Evolutionary conservation across 306 rosid species (phyloP).

Genomic region (Cucurbita pepo): DNA sequence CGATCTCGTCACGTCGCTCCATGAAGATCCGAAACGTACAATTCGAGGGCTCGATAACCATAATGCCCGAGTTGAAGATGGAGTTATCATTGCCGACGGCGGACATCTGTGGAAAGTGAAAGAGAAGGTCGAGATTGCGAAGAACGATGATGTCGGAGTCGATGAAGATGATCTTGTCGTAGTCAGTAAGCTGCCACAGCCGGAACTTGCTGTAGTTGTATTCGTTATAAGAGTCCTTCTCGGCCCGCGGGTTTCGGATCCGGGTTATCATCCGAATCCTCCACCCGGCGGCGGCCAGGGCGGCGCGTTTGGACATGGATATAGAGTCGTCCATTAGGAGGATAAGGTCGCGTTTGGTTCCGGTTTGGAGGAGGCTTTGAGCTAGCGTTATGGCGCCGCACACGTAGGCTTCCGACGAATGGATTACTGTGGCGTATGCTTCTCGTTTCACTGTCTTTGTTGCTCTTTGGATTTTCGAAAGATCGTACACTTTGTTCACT

Average conservation of each 20-base stretch:
- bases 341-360: constrained; percentile 71
- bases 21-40: constrained; percentile 56
- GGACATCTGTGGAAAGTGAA: constrained; percentile 71
- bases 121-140: constrained; percentile 67
- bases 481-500: constrained; percentile 53
- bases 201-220: constrained; percentile 95
- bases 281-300: constrained; percentile 58
- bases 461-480: constrained; percentile 28
- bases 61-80: constrained; percentile 79
- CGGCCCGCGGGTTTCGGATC: constrained; percentile 64
- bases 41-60: constrained; percentile 85
- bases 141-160: constrained; percentile 80
- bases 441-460: constrained; percentile 36
- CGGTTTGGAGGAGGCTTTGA: constrained; percentile 49
- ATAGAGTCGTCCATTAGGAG: constrained; percentile 63
- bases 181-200: constrained; percentile 75
- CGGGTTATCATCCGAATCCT: constrained; percentile 44
- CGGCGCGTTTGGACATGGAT: constrained; percentile 35
- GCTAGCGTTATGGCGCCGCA: constrained; percentile 87
- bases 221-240: constrained; percentile 59
- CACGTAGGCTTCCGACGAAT: constrained; percentile 58
- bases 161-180: constrained; percentile 58
- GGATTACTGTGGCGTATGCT: constrained; percentile 79
- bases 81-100: constrained; percentile 80
- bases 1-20: constrained; percentile 29